These are phyloP conservation scores for Trichoderma atroviride DNA, from an alignment of 2,329 filamentous ascomycete species.

Conservation along the genomic window DNA sequence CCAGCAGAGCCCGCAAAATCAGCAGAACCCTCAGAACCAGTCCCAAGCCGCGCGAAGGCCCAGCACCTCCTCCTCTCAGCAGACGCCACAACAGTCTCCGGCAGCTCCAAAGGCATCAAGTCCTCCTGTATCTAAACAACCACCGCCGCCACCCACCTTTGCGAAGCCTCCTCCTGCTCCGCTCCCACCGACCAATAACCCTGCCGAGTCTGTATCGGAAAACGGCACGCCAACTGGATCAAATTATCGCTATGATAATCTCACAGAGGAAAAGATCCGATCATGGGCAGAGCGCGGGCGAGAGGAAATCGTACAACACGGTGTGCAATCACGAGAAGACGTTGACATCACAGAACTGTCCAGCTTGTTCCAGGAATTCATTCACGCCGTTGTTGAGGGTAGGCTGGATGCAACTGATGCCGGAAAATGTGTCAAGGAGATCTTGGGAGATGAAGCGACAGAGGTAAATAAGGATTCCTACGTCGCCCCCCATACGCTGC, in stretches of 20 bases:
- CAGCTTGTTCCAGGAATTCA: constrained; percentile 80
- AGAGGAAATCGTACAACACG: constrained; percentile 66
- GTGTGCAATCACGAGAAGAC: constrained; percentile 64
- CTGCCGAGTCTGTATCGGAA: constrained; percentile 32
- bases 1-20: background rate
- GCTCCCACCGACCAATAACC: constrained; percentile 30
- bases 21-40: constrained; percentile 27
- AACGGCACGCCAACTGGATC: constrained; percentile 42
- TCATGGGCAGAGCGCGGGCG: constrained; percentile 71
- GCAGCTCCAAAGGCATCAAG: constrained; percentile 27
- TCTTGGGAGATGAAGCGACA: constrained; percentile 62
- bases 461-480: constrained; percentile 54
- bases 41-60: constrained; percentile 29
- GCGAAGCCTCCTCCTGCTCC: constrained; percentile 32
- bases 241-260: constrained; percentile 71
- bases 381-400: constrained; percentile 72
- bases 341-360: constrained; percentile 71
- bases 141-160: constrained; percentile 30
- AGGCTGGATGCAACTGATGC: constrained; percentile 69
- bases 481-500: constrained; percentile 66
- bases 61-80: constrained; percentile 31
- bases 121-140: constrained; percentile 31
- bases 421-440: constrained; percentile 72
- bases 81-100: constrained; percentile 30
- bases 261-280: constrained; percentile 70